Conservation (phyloP, 2,329 filamentous ascomycete genomes). For the Aspergillus ochraceoroseus region DNA sequence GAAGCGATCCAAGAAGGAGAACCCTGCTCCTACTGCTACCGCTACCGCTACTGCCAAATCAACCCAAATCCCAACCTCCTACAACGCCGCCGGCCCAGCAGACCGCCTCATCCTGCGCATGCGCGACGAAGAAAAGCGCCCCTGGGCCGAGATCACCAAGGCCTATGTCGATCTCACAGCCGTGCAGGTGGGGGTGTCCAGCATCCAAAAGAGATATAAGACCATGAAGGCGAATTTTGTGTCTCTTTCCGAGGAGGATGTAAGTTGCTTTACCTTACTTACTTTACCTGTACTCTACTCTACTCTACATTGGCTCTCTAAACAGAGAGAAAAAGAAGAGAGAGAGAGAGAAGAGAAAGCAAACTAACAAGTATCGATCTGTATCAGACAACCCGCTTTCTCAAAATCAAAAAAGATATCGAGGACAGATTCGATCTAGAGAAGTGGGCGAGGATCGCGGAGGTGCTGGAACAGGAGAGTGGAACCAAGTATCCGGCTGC, state of each 20-base stretch:
- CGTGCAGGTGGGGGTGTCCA: conserved; percentile 31
- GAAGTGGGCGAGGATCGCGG: conserved; percentile 40
- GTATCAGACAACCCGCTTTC: conserved; percentile 22
- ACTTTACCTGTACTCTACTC: neutral
- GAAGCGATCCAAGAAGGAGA: conserved; percentile 17
- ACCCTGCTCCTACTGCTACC: neutral
- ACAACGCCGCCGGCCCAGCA: conserved; percentile 19
- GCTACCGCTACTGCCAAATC: neutral
- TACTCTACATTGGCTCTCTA: no score
- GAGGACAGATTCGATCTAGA: conserved; percentile 38
- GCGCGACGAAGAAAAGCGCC: conserved; percentile 24
- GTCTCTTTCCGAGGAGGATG: conserved; percentile 35
- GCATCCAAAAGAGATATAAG: conserved; percentile 38
- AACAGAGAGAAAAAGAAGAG: no score
- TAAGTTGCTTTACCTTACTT: conserved; percentile 18
- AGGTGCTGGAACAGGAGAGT: conserved; percentile 28
- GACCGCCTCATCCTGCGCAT: conserved; percentile 29
- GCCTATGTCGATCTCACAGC: conserved; percentile 29
- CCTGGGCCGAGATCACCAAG: conserved; percentile 27
- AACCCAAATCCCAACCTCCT: conserved; percentile 27
- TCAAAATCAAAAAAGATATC: conserved; percentile 37
- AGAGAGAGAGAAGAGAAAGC: neutral
- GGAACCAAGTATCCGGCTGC: conserved; percentile 33
- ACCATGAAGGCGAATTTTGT: conserved; percentile 40
- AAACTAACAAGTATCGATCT: neutral